A percentile compares a stretch with the other conserved stretches of the same genome.
These are phyloP conservation scores for Dittrichia graveolens DNA, from an alignment of 129 eudicot species.

Conservation along the genomic window DNA sequence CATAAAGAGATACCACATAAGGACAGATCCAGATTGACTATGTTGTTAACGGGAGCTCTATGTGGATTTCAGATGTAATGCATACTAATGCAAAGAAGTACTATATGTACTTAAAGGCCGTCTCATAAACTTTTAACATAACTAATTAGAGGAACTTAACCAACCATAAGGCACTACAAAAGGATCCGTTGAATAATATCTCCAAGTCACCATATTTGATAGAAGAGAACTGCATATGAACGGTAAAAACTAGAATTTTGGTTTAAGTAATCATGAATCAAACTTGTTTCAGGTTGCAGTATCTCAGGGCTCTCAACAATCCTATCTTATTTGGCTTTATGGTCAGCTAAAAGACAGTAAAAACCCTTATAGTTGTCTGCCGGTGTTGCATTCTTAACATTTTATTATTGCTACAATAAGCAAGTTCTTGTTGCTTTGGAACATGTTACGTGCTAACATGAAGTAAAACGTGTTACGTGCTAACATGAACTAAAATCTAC, in stretches of 20 bases:
- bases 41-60: conserved; percentile 1
- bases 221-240: not conserved
- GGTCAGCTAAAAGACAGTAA: not conserved
- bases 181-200: conserved; percentile 32
- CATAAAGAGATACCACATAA: conserved; percentile 6
- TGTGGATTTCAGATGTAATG: conserved; percentile 12
- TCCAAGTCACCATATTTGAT: conserved; percentile 18
- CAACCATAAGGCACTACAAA: conserved; percentile 26
- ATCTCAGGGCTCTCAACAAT: not conserved
- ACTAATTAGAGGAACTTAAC: not conserved
- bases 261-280: not conserved
- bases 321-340: not conserved
- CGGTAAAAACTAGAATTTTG: not conserved
- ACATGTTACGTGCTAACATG: too few species aligned
- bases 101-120: not conserved
- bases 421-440: not conserved
- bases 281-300: not conserved
- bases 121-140: not conserved
- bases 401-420: not conserved
- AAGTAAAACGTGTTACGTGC: too few species aligned
- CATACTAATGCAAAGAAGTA: conserved; percentile 17
- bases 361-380: not conserved
- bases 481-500: too few species aligned
- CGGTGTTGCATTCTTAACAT: not conserved
- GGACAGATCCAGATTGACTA: conserved; percentile 19